Base-by-base conservation (phyloP, 345 rosid species). In the Bruguiera sexangula region DNA sequence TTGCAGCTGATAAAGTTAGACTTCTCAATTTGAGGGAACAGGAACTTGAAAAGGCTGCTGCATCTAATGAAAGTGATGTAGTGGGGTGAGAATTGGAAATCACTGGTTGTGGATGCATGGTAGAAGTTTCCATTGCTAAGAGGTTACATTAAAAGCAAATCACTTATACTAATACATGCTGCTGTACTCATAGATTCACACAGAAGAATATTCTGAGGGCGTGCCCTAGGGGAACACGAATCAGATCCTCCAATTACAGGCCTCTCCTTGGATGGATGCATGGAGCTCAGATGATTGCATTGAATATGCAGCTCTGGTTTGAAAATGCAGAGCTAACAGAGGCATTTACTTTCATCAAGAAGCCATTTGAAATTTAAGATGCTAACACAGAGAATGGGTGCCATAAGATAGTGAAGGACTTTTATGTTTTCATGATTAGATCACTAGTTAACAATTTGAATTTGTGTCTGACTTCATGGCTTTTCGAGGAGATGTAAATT, bases 241-340 rank as follows among this genome's bases (percentile, higher is more conserved):
- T 91, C 69, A 82, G 76, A 52, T 91, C 95, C 51, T 86, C 97
- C 8, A 91, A 87, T 77, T 89, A 85, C 78, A 87, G 84, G 36
- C 95, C 97, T 3, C 69, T 81, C 20, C 70, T 73, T 22, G 87
- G 95, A 62, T 89, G 97, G 97, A 85, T 84, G 78, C 86, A 89
- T 70, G 97, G 96, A 77, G 88, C 91, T 80, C 97, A 87, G 75
- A 91, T 91, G 95, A 87, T 91, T 30, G 97, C 97, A 36, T 86
- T 86, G 63, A 89, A 89, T 79, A 87, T 89, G 97, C 93, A 91
- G 91, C 95, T 91, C 52, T 74, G 51, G 8, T 27, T 30, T 6
- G 2, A 7, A 59, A 20, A 2, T n/a, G 8, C 31, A 55, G 54
- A 29, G 4, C 26, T 56, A 24, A 5, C 5, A 11, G 55, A 16